phyloP scores from a whole-genome alignment of 2,329 filamentous ascomycete species.

The Cyphellophora attinorum region DNA sequence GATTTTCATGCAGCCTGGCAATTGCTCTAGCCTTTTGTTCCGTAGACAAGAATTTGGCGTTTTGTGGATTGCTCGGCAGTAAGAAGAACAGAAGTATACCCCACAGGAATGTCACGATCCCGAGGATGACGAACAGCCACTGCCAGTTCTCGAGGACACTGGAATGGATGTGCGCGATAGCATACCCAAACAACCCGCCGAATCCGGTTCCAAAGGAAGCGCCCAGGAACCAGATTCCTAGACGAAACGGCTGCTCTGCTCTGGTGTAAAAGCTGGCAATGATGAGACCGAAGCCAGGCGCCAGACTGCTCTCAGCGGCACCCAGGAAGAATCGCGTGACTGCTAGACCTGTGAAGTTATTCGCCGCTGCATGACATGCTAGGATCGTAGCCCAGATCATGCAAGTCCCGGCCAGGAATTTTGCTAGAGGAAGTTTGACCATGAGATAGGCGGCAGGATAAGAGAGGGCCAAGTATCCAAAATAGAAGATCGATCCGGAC shows the following conservation, averaged over 20 bases:
- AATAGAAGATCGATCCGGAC: constrained; percentile 23
- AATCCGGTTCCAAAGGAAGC: constrained; percentile 23
- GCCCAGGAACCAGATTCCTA: constrained; percentile 26
- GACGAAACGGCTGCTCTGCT: constrained; percentile 24
- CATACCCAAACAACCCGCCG: constrained; percentile 22
- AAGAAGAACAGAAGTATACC: constrained; percentile 17
- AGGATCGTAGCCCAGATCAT: constrained; percentile 27
- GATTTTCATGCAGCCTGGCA: constrained; percentile 41
- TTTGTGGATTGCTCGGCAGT: constrained; percentile 43
- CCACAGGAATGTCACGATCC: constrained; percentile 21
- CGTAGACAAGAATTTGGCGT: constrained; percentile 32
- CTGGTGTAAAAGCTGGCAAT: constrained; percentile 30
- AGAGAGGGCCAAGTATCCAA: constrained; percentile 21
- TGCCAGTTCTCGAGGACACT: constrained; percentile 36
- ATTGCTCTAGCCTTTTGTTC: constrained; percentile 39
- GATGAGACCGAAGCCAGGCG: constrained; percentile 28
- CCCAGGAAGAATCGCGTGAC: constrained; percentile 34
- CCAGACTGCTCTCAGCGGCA: constrained; percentile 28
- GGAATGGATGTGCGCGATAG: constrained; percentile 27
- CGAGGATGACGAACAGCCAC: constrained; percentile 29
- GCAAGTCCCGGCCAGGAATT: constrained; percentile 39
- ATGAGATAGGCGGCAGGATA: not conserved
- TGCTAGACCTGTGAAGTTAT: constrained; percentile 25
- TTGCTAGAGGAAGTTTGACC: constrained; percentile 10
- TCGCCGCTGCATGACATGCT: constrained; percentile 24